Evolutionary conservation across 129 eudicot genomes (phyloP).

Genomic region (carrot (Daucus carota)): DH1_v3.0 NC_030381.2:47041501-47042000

Average conservation of each 20-base stretch:
- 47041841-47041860: neutral
- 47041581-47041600: neutral
- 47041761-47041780: neutral
- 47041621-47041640: neutral
- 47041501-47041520: neutral
- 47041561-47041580: neutral
- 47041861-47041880: neutral
- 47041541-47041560: neutral
- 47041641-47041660: neutral
- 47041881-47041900: neutral
- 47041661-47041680: neutral
- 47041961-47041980: neutral
- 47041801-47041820: neutral
- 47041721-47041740: neutral
- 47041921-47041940: neutral
- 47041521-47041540: neutral
- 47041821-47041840: neutral
- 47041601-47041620: neutral
- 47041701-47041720: neutral
- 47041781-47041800: neutral
- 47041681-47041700: neutral
- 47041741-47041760: neutral
- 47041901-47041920: neutral
- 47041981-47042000: neutral
- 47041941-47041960: neutral